A percentile compares a stretch with the other conserved stretches of the same genome.
Conservation (phyloP, 2,329 filamentous ascomycete species). For the Fusarium sp. region DNA sequence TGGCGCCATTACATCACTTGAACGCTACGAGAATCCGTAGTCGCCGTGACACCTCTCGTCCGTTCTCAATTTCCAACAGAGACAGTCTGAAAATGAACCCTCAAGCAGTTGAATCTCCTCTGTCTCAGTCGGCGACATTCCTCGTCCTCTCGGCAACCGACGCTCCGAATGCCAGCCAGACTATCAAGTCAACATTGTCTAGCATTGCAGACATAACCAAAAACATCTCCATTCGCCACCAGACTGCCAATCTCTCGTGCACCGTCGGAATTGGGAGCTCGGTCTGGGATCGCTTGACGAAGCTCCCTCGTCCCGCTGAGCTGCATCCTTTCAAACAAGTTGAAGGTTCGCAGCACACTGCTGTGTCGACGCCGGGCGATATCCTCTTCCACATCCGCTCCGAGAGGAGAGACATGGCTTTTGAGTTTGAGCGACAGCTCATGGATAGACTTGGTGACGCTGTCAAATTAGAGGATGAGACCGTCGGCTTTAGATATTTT, state of each 20-base stretch:
- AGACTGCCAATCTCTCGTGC: conserved; percentile 60
- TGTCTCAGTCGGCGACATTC: conserved; percentile 67
- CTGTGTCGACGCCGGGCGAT: conserved; percentile 68
- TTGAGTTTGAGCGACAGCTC: conserved; percentile 70
- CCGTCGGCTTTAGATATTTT: conserved; percentile 70
- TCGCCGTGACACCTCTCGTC: not conserved
- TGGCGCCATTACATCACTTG: not conserved
- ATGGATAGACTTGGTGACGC: conserved; percentile 62
- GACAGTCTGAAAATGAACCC: conserved; percentile 29
- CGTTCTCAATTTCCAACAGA: not conserved
- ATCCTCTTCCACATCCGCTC: conserved; percentile 71
- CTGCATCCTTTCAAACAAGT: conserved; percentile 64
- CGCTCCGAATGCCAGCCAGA: conserved; percentile 54
- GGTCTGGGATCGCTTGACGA: conserved; percentile 63
- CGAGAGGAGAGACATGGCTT: conserved; percentile 68
- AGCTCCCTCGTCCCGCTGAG: conserved; percentile 62
- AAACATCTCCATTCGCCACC: conserved; percentile 66
- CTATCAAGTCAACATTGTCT: conserved; percentile 60
- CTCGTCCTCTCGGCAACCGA: conserved; percentile 61
- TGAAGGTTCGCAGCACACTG: conserved; percentile 63
- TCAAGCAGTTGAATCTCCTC: conserved; percentile 63
- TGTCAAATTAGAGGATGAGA: conserved; percentile 65
- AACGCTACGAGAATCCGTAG: not conserved
- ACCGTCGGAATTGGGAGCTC: conserved; percentile 67
- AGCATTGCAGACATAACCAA: conserved; percentile 62